Evolutionary conservation across 208 protist species (phyloP).

Genomic region (Wallacemonas sp.): DNA sequence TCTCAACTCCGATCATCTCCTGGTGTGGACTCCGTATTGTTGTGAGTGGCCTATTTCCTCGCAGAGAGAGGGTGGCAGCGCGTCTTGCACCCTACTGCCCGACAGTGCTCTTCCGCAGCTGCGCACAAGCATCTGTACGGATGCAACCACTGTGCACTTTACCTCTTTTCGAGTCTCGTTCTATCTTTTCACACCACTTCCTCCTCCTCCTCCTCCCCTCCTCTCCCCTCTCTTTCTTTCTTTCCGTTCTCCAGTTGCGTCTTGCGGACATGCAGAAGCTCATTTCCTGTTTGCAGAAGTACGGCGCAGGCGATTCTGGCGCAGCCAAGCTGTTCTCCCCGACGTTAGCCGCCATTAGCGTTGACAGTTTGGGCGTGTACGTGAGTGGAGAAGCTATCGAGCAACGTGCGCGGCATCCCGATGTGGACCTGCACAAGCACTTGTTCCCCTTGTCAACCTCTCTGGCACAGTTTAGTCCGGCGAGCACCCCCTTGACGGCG

Average conservation of each 20-base stretch:
- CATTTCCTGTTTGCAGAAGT: constrained; percentile 19
- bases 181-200: neutral
- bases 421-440: neutral
- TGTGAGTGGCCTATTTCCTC: too few relatives aligned
- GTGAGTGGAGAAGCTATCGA: constrained; percentile 19
- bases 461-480: neutral
- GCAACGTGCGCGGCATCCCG: neutral
- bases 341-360: constrained; percentile 24
- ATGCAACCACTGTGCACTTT: too few relatives aligned
- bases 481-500: neutral
- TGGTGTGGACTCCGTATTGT: too few relatives aligned
- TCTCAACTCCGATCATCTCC: too few relatives aligned
- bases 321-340: constrained; percentile 11
- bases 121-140: too few relatives aligned
- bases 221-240: neutral
- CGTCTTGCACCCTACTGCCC: too few relatives aligned
- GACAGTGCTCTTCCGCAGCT: too few relatives aligned
- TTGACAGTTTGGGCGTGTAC: constrained; percentile 54
- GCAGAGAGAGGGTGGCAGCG: too few relatives aligned
- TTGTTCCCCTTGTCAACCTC: neutral
- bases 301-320: neutral
- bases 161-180: constrained; percentile 14
- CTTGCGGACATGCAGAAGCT: constrained; percentile 44
- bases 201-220: constrained; percentile 2
- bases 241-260: too few relatives aligned